Evolutionary conservation across 192 early-diverging fungal species (phyloP).

Genomic region (Dimargaris xerosporica): DNA sequence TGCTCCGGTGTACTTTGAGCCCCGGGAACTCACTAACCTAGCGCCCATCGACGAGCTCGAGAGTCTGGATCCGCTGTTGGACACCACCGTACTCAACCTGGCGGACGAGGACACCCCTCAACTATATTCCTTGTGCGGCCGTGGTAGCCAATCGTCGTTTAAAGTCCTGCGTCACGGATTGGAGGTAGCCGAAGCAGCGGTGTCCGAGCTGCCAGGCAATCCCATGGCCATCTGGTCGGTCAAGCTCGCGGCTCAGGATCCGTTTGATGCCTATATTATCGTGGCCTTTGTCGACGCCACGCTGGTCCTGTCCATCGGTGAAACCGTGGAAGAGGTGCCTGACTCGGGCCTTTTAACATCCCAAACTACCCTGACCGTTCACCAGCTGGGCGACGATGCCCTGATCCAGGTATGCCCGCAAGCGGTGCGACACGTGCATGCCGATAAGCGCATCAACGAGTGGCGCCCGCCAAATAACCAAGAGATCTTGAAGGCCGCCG

Average conservation of each 20-base stretch:
- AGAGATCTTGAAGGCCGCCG: conserved; percentile 59
- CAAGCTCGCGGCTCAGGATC: conserved; percentile 24
- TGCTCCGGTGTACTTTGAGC: conserved; percentile 40
- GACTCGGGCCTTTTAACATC: conserved; percentile 78
- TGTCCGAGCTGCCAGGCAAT: conserved; percentile 81
- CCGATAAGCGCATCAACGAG: conserved; percentile 79
- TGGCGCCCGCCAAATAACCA: conserved; percentile 76
- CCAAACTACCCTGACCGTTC: conserved; percentile 72
- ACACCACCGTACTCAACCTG: conserved; percentile 74
- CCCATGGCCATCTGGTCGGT: conserved; percentile 85
- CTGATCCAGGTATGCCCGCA: conserved; percentile 82
- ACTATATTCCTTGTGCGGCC: conserved; percentile 79
- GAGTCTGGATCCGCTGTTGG: conserved; percentile 62
- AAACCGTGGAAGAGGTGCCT: conserved; percentile 80
- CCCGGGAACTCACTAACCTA: conserved; percentile 67
- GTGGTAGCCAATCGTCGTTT: conserved; percentile 64
- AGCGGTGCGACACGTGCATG: conserved; percentile 77
- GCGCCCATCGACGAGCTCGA: conserved; percentile 85
- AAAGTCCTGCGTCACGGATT: conserved; percentile 83
- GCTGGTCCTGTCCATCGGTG: conserved; percentile 79
- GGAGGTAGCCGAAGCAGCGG: conserved; percentile 83
- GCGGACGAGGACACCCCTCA: conserved; percentile 87
- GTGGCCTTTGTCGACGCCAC: conserved; percentile 90
- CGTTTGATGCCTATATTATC: conserved; percentile 71
- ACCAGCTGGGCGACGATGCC: conserved; percentile 72